phyloP scores from a whole-genome alignment of 2,329 filamentous ascomycete genomes.

The Calonectria pseudoreteaudii region DNA sequence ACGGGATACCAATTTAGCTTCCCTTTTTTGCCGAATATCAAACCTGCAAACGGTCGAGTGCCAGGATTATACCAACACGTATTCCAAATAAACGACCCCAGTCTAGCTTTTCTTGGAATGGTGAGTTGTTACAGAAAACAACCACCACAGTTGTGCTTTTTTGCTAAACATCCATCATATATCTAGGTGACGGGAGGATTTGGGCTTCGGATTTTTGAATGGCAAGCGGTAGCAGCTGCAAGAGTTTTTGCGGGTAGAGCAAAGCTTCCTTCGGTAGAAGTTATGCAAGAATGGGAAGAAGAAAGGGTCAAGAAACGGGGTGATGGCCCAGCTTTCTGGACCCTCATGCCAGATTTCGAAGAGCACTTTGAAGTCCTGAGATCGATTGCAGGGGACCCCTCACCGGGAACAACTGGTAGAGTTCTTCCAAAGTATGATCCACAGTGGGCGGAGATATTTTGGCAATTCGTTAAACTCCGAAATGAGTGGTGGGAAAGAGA shows the following conservation, averaged over 20 bases:
- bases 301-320: background rate
- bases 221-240: background rate
- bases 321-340: background rate
- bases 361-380: constrained; percentile 55
- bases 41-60: background rate
- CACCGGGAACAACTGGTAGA: constrained; percentile 50
- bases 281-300: background rate
- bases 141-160: background rate
- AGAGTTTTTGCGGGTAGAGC: background rate
- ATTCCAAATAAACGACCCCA: background rate
- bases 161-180: background rate
- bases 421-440: constrained; percentile 55
- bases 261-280: background rate
- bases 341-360: constrained; percentile 47
- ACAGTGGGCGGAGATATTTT: constrained; percentile 47
- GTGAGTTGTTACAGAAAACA: background rate
- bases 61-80: background rate
- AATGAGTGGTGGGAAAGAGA: background rate
- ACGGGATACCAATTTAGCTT: background rate
- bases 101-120: background rate
- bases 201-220: background rate
- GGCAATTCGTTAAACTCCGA: background rate
- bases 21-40: background rate
- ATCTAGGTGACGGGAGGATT: background rate
- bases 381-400: constrained; percentile 55